Evolutionary conservation across 2,329 filamentous ascomycete genomes (phyloP), one percentile per base, ranked within the genome.

Genomic region (Chrysosporium queenslandicum): DNA sequence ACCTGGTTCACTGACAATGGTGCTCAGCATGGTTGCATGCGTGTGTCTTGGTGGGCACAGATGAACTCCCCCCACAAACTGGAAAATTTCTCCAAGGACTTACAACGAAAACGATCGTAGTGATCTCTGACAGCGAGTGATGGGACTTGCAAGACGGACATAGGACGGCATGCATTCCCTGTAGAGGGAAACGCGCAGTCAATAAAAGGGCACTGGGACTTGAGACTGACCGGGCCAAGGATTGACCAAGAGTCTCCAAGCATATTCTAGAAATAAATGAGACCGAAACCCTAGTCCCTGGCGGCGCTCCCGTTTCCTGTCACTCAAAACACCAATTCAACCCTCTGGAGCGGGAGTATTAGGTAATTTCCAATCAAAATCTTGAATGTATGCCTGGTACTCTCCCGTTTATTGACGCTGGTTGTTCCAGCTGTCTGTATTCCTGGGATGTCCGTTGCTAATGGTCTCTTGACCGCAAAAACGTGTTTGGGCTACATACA

Each of bases 251-350:
- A 29, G 20, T 23, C 45, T 36, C 45, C 21, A 36, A 23, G 30
- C 45, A 47, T 29, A n/a, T 36, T 47, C 32, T 47, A 29, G 45
- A 47, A 34, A 46, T 20, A 36, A 46, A 20, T 47, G 32, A 25
- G 29, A 34, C 14, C 18, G 18, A 46, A 21, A 4, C 42, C 42
- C 42, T 46, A 21, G 42, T 46, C 27, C 42, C 25, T 46, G 42
- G 42, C 16, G 14, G 4, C 41, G 9, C 41, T n/a, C 42, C 42
- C 42, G 42, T 14, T 21, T 32, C 32, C 27, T 46, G 3, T 20
- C 21, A 30, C 36, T 12, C 41, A 12, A 30, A 30, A 27, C 23
- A 45, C 16, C 41, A 45, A 27, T 29, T 29, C 16, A 46, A 4
- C 30, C 16, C 21, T 30, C 27, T 20, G 7, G 18, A 45, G 30